These are phyloP conservation scores for Apiospora koreana DNA, from an alignment of 2,329 filamentous ascomycete genomes.

Conservation along the genomic window DNA sequence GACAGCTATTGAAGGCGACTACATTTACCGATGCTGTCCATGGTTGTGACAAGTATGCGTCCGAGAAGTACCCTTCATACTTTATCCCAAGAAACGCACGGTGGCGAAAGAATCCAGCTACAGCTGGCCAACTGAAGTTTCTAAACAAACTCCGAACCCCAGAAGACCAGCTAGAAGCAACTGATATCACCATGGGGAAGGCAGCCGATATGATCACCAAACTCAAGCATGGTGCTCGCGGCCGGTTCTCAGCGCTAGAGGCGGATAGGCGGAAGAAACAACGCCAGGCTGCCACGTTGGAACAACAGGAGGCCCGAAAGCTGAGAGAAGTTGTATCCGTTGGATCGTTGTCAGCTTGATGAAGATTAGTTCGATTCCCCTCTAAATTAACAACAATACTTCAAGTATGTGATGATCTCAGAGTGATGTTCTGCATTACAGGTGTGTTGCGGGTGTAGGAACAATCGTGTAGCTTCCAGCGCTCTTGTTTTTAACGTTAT, in stretches of 20 bases:
- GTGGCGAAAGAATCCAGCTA: conserved; percentile 72
- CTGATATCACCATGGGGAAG: conserved; percentile 73
- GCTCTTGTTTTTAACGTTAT: background rate
- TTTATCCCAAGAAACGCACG: conserved; percentile 66
- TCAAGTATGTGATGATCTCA: background rate
- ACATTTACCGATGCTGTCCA: conserved; percentile 77
- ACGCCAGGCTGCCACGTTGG: conserved; percentile 39
- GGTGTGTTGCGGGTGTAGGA: background rate
- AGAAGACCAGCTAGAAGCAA: conserved; percentile 52
- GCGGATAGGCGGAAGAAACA: conserved; percentile 52
- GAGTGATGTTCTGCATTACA: background rate
- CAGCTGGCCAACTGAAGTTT: conserved; percentile 65
- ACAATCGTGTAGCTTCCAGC: background rate
- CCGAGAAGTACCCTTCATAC: conserved; percentile 62
- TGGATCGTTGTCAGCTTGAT: conserved; percentile 47
- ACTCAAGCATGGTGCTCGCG: conserved; percentile 78
- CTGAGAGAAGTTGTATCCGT: conserved; percentile 55
- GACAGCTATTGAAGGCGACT: conserved; percentile 63
- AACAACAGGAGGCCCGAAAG: conserved; percentile 37
- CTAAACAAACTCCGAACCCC: conserved; percentile 65
- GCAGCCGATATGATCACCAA: conserved; percentile 93
- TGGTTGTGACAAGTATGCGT: conserved; percentile 80
- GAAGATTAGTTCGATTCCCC: background rate
- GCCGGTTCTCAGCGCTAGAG: conserved; percentile 56
- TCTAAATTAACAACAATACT: background rate